Evolutionary conservation across 805 yeast species (phyloP), one percentile per base, ranked within the genome.

Genomic region (Spencermartinsiella europaea): DNA sequence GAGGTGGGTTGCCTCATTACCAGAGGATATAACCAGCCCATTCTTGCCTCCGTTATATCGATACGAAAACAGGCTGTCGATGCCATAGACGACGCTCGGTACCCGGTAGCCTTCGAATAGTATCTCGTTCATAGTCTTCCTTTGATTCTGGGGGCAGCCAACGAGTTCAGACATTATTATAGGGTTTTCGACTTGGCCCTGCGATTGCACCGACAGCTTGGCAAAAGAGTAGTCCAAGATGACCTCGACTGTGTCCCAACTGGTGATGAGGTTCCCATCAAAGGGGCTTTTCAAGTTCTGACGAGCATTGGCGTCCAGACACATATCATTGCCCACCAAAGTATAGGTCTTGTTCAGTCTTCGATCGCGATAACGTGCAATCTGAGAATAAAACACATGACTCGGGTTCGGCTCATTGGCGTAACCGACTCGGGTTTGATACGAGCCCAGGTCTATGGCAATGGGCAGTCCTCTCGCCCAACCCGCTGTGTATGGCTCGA

Each of bases 181-280:
- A 1, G 98, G 98, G 56, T 85, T 88, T 39, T 82, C 77, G 3
- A 90, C 79, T 1, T 71, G 61, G 1, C 78, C 77, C 2, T 65
- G 53, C 0, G 79, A 68, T 5, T 57, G 58, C 2, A 88, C 93
- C 2, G 91, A 84, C 40, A 91, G 59, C 62, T 87, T 95, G 50
- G 79, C 76, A 61, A 93, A 83, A 0, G 89, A 72, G 60, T 89
- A 93, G 64, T 91, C 98, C 42, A 93, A 62, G 44, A 91, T 76
- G 48, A 74, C 76, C 62, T 93, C 99, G 2, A 83, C 75, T 48
- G 82, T 77, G 47, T 93, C 98, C 98, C 98, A 95, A 63, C 90
- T 95, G 21, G 95, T 82, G 31, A 93, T 71, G 55, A 88, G 69
- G 3, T 86, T 77, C 0, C 95, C 96, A 63, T 93, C 99, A 60